Base-by-base conservation (phyloP, 345 rosid species). In the Populus tremula region DNA sequence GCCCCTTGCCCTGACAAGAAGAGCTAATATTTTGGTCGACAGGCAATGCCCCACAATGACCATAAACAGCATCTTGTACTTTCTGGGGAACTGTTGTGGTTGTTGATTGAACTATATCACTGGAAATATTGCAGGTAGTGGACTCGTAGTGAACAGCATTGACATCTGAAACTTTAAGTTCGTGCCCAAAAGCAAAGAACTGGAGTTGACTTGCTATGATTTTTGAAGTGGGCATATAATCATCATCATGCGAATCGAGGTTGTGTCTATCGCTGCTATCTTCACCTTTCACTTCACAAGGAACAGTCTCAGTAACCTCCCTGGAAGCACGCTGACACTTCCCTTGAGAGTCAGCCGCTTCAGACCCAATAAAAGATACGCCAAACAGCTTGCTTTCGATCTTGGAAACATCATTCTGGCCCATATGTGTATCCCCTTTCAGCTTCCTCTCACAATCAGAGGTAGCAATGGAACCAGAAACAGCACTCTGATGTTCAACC, bases 281-380 rank as follows among this genome's bases (percentile, higher is more conserved):
- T 61, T 75, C 74, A 4, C 23, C 67, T 76, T 47, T 36, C 70
- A 54, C 73, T 49, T 69, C 65, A 56, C 43, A 71, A 62, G 62
- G 36, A 29, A 72, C 45, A 45, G 39, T 67, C 38, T 69, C 53
- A 47, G 71, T 35, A 39, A 36, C 66, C 17, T 10, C 71, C 36
- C 0, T 45, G 0, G 69, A 61, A 36, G 45, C 78, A 59, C 21
- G 9, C 33, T 67, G 47, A 10, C 49, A 73, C 6, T 59, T 35
- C 41, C 53, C 68, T 5, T 29, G 21, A 29, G 8, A 29, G 35
- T 66, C 65, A 67, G 78, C 54, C 2, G 53, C 78, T 67, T 53
- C 39, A 39, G 72, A 68, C 39, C 63, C 53, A 20, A 63, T 35
- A 62, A n/a, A 69, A n/a, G 69, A 70, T 17, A 71, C 36, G 9